Evolutionary conservation across 2,329 filamentous ascomycete genomes (phyloP).

Genomic region (Aphanocladium album): DNA sequence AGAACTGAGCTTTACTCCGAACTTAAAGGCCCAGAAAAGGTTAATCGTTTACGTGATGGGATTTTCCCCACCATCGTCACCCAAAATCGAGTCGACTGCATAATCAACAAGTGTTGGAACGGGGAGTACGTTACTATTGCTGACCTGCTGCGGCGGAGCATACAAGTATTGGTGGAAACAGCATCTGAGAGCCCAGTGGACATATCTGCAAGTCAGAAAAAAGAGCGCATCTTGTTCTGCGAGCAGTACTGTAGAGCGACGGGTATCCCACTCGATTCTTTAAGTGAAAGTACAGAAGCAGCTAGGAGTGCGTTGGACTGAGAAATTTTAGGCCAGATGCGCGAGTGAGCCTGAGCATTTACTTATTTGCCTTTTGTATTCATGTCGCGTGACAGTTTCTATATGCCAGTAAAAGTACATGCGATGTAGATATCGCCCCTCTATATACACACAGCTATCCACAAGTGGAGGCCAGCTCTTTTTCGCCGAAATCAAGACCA

Average conservation of each 20-base stretch:
- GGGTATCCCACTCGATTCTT: too few relatives aligned
- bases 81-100: slow-evolving; percentile 15
- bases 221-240: not conserved
- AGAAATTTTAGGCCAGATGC: too few relatives aligned
- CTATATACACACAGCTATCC: not conserved
- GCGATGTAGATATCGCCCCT: not conserved
- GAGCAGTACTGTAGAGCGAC: not conserved
- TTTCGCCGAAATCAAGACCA: not conserved
- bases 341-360: too few relatives aligned
- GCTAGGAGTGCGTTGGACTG: too few relatives aligned
- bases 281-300: too few relatives aligned
- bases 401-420: not conserved
- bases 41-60: slow-evolving; percentile 15
- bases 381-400: not conserved
- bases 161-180: not conserved
- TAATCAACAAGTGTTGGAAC: slow-evolving; percentile 18
- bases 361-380: not conserved
- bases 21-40: slow-evolving; percentile 13
- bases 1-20: slow-evolving; percentile 17
- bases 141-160: slow-evolving; percentile 13
- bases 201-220: not conserved
- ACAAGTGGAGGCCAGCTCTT: not conserved
- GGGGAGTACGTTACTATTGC: slow-evolving; percentile 7
- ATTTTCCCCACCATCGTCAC: slow-evolving; percentile 11
- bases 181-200: not conserved